Evolutionary conservation across 495 filamentous ascomycete genomes (phyloP), one percentile per base, ranked within the genome.

Genomic region (Emericellopsis terricola): DNA sequence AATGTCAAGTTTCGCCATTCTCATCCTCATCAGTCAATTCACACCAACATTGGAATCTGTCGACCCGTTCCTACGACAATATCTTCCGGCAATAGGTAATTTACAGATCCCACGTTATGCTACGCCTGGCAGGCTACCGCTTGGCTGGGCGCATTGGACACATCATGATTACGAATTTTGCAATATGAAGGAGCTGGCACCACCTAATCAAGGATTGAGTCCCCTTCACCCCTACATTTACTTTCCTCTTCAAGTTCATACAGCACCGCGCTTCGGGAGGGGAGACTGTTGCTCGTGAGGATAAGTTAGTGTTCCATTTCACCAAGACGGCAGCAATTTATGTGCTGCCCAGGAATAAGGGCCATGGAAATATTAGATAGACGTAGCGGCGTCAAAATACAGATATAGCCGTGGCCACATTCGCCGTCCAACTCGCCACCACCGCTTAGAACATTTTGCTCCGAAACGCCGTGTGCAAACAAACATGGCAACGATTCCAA

Each of bases 161-260:
- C 53, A 59, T 62, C 53, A 69, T 68, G 55, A 42, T 68, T 69
- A 69, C 51, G 54, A 52, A 55, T 64, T 65, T 65, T 68, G 63
- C 61, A 50, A 66, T 62, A 63, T 59, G 47, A 20, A 41, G 18
- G 36, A 32, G 36, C 10, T n/a, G 6, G 24, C 33, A 35, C n/a
- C 33, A 24, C 19, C 33, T 35, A 35, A 28, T 20, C 31, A 15
- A 14, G n/a, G n/a, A n/a, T n/a, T n/a, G n/a, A n/a, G n/a, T n/a
- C n/a, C n/a, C n/a, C n/a, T n/a, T n/a, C n/a, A n/a, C n/a, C n/a
- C n/a, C n/a, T n/a, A n/a, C n/a, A n/a, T n/a, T n/a, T n/a, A n/a
- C n/a, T n/a, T n/a, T n/a, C n/a, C n/a, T n/a, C n/a, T n/a, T n/a
- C n/a, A n/a, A n/a, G n/a, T n/a, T n/a, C n/a, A n/a, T n/a, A n/a